Base-by-base conservation (phyloP, 495 filamentous ascomycete genomes). In the Penicillium goetzii region DNA sequence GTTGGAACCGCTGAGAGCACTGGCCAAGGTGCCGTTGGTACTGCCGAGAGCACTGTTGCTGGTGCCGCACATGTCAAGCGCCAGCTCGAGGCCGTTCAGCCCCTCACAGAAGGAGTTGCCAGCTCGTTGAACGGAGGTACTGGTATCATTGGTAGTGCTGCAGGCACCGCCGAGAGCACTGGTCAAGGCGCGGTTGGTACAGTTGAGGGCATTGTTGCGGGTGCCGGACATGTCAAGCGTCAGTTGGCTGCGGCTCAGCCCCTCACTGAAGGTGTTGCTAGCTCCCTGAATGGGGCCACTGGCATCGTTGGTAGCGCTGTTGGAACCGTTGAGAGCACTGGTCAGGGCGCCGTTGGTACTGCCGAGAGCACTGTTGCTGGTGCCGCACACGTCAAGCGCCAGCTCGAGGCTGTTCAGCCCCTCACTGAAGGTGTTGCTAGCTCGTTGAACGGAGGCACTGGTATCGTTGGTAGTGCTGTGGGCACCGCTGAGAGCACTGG, bases 101-200 rank as follows among this genome's bases (percentile, higher is more conserved):
- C 63, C 11, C 25, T 53, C 32, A 52, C 58, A 5, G 38, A 68
- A 17, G 47, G 59, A 11, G 54, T 63, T 6, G 53, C 62, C 9
- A 61, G 67, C 56, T 36, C 63, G 19, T 36, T 63, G n/a, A 64
- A 70, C 30, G 68, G 65, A n/a, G 58, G 51, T 7, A 63, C 62
- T 56, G 64, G 62, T 15, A 63, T 62, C 23, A 51, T 40, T 9
- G 64, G 64, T 3, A 58, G 67, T 43, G 64, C 62, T 40, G 67
- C 57, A 10, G 69, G 69, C 26, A 70, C 70, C 30, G 67, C 15
- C 8, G 70, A 68, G 47, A 70, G 56, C 55, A 67, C 59, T 3
- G 32, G 32, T 23, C 45, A 56, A 1, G 67, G 65, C 19, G 56
- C 56, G 14, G 69, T 59, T 40, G 57, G 57, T 14, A 70, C 67